Evolutionary conservation across 305 asterid genomes (phyloP), one percentile per base, ranked within the genome.

Genomic region (Fraxinus paxiana): DNA sequence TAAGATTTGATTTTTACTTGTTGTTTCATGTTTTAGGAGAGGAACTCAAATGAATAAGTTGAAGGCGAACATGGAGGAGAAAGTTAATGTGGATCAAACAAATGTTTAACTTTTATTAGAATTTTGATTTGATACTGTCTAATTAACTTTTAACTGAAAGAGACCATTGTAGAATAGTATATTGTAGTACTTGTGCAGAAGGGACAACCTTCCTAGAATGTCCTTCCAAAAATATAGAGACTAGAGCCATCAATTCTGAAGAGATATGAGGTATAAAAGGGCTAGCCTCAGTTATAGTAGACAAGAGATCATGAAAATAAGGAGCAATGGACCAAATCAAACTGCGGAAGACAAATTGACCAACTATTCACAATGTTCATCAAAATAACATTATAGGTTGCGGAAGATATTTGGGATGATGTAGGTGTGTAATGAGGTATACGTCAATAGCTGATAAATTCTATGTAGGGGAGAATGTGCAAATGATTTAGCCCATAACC

Each of bases 11-110:
- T 61, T 22, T 61, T 15, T 63, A 20, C 2, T 48, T 31, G 7
- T 76, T 15, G 43, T 76, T 76, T 76, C 8, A 17, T 33, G 51
- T 48, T 74, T 33, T 67, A 83, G n/a, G 81, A 77, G 80, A n/a
- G 76, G 77, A 59, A 75, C 79, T 61, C 81, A 80, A 28, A 79
- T 86, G 79, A 78, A 81, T 18, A 65, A 70, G 73, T 28, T 33
- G 77, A 30, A 43, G 20, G 72, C 34, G 43, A 77, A 69, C 22
- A 20, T 3, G 26, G 59, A 78, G 41, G 79, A 75, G 6, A 22
- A 43, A 12, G 38, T 51, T 17, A 5, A 51, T 17, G 63, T 3
- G 56, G 56, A 46, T 46, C 56, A 3, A 46, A 46, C 56, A 13
- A 3, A 46, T 46, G 59, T 46, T 15, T 2, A 41, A 13, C 59